phyloP scores from a whole-genome alignment of 257 asterid genomes.

The Primulina eburnea region DNA sequence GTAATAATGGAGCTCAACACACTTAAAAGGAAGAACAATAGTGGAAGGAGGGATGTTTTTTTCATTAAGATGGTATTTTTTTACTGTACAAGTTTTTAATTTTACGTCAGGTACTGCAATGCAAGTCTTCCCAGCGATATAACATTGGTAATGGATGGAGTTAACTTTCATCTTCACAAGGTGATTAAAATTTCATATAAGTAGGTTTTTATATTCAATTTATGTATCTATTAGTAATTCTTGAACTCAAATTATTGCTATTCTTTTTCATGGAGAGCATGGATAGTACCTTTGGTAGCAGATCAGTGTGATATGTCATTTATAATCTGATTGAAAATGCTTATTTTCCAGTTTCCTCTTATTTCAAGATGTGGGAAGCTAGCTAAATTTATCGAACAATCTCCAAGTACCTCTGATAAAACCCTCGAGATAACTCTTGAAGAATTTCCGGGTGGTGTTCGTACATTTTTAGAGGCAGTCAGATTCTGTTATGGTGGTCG shows the following conservation, averaged over 20 bases:
- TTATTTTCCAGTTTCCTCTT: constrained; percentile 78
- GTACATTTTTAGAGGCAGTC: constrained; percentile 47
- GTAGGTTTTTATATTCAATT: constrained; percentile 7
- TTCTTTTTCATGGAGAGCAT: neutral
- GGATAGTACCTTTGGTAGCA: no score
- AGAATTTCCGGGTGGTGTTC: constrained; percentile 83
- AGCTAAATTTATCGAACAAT: constrained; percentile 54
- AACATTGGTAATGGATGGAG: constrained; percentile 60
- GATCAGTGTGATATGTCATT: constrained; percentile 15
- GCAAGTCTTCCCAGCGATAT: constrained; percentile 75
- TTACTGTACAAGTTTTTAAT: constrained; percentile 4
- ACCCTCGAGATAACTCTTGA: constrained; percentile 39
- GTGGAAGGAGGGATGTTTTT: constrained; percentile 5
- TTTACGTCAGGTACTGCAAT: constrained; percentile 64
- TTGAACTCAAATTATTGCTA: neutral
- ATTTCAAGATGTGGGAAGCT: constrained; percentile 80
- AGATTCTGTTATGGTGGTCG: constrained; percentile 79
- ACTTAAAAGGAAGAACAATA: neutral
- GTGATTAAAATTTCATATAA: constrained; percentile 33
- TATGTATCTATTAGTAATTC: neutral
- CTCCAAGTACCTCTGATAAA: constrained; percentile 35
- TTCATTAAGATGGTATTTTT: constrained; percentile 5
- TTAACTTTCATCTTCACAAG: constrained; percentile 89
- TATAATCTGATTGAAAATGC: constrained; percentile 27
- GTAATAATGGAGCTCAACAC: no score